Evolutionary conservation across 2,329 filamentous ascomycete genomes (phyloP), one percentile per base, ranked within the genome.

Genomic region (Fusarium sp.): DNA sequence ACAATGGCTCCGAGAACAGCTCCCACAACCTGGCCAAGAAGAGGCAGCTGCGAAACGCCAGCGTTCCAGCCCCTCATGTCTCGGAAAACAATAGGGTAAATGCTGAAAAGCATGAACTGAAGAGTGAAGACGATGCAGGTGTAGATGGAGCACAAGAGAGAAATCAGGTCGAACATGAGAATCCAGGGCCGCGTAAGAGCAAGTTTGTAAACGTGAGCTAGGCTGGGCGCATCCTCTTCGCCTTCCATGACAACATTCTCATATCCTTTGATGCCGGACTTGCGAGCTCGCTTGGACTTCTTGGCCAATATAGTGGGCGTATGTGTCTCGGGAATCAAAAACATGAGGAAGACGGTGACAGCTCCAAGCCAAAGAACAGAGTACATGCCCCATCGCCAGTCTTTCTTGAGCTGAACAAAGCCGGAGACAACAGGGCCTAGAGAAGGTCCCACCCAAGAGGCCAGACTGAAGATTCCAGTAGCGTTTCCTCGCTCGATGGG

Each of bases 251-350:
- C 82, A 13, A 88, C 81, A 28, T 85, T 71, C 68, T 88, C 85
- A 60, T 84, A 88, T 0, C 85, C 86, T 0, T 82, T 80, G 4
- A 88, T 81, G 32, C 83, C 81, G 13, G 82, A 76, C 12, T 77
- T 75, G 7, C 85, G 79, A 32, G 90, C 82, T 7, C 87, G 81
- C 47, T 77, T 77, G 1, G 88, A 88, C 69, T 88, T 88, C 65
- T 84, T 81, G 3, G 81, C 75, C 25, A 90, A 78, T 7, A 90
- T 80, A 6, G 79, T 82, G 0, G 81, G 82, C 0, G 81, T 81
- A 37, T 84, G 83, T 0, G 88, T 90, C 72, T 90, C 88, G 2
- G 88, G 88, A 10, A 90, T 85, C 1, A 86, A 86, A 55, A 89
- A 80, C 82, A 89, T 85, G 5, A 87, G 58, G 9, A 83, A 3